Evolutionary conservation across 2,329 filamentous ascomycete genomes (phyloP), one percentile per base, ranked within the genome.

Genomic region (Alternaria angustiovoidea): DNA sequence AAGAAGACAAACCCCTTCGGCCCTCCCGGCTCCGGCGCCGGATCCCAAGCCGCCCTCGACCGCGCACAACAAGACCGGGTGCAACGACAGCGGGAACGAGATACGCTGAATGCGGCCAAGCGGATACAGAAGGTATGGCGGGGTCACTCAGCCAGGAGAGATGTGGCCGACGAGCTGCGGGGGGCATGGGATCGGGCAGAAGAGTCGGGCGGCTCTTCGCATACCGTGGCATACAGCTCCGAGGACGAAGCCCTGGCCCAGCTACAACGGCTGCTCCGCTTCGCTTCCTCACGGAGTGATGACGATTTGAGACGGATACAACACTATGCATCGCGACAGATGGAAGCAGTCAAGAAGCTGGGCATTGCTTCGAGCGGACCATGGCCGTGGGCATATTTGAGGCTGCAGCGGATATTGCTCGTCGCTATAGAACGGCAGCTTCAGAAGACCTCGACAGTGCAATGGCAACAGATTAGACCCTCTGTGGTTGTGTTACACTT

Each of bases 31-130:
- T 78, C 80, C 60, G 85, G 85, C 16, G 84, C 87, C 1, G 89
- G 88, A 18, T 85, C 91, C 5, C 91, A 92, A 70, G 89, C 90
- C 71, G 90, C 94, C 1, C 86, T 98, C 28, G 91, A 90, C 44
- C 89, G 92, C 70, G 94, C 94, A 28, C 93, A 97, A 74, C 92
- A 93, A 69, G 93, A 97, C 70, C 89, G 95, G 30, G 84, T 89
- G 65, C 86, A 89, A 69, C 87, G 95, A 68, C 92, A 97, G 70
- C 88, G 88, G 51, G 93, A 98, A 72, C 86, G 94, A 69, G 89
- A 92, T 49, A 88, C 89, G 60, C 80, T 94, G 51, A 90, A 89
- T 72, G 92, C 94, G 5, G 87, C 88, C 14, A 89, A 86, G 67
- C 85, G 81, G 51, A 88, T 98, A 66, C 95, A 98, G 77, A 86